Base-by-base conservation (phyloP, 1,284 basidiomycete genomes). In the Termitomyces sp. region DNA sequence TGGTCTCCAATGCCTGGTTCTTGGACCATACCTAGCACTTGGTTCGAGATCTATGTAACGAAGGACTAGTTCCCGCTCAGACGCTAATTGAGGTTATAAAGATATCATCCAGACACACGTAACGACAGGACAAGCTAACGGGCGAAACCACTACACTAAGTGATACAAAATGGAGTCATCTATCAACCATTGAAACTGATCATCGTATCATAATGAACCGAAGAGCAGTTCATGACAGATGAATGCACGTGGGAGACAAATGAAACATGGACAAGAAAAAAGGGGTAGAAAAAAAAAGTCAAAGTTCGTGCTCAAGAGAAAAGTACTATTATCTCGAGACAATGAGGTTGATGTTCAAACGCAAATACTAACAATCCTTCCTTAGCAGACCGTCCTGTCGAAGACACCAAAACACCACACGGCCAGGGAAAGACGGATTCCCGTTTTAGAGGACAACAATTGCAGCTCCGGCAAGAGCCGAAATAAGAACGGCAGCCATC, bases 391-490 rank as follows among this genome's bases (percentile, higher is more conserved):
- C 15, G 8, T 8, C 42, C 28, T 43, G 4, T 17, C 8, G 17
- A 28, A n/a, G 15, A n/a, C 5, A 43, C 24, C 12, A n/a, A n/a
- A n/a, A 43, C 19, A 28, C 41, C 26, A 28, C 26, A 43, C 15
- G 28, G 15, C 26, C 42, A 24, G 13, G 8, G n/a, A 1, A 42
- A 2, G 24, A 26, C 21, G 12, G 3, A 24, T 42, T 26, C 21
- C 33, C 15, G 0, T 56, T 54, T 71, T 70, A 80, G 56, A 80
- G 67, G 5, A 64, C 63, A 42, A 75, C 65, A 53, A 74, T 60
- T 8, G 64, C 73, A 31, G 70, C 77, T 43, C 76, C 78, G 47
- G 73, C 76, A 54, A 75, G 55, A 0, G 68, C 74, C 4, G 75
- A 76, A 9, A 79, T 57, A 6, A 75, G 58, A 24, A 66, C 61